Conservation (phyloP, 1,284 basidiomycete genomes). For the Puccinia novopanici region DNA sequence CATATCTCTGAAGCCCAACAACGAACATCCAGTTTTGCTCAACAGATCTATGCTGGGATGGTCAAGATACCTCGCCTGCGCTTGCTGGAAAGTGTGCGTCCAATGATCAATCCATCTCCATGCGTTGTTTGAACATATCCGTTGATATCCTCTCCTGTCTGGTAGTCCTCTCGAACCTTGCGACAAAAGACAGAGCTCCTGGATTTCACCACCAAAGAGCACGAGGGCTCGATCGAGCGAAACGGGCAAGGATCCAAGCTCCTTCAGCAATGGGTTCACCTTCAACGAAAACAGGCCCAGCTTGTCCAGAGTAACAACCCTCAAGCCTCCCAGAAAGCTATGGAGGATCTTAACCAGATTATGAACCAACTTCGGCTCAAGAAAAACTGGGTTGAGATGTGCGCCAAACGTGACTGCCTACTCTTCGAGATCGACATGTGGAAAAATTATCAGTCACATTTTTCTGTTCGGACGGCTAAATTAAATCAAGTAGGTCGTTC, state of each 20-base stretch:
- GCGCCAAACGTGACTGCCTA: conserved; percentile 15
- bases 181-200: conserved; percentile 40
- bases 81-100: conserved; percentile 24
- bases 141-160: neutral
- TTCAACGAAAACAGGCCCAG: conserved; percentile 16
- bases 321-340: neutral
- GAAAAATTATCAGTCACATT: conserved; percentile 26
- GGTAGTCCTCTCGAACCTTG: conserved; percentile 26
- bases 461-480: conserved; percentile 14
- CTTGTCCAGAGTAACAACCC: neutral
- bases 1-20: conserved; percentile 9
- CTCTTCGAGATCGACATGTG: conserved; percentile 30
- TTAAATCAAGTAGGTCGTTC: conserved; percentile 20
- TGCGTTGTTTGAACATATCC: neutral
- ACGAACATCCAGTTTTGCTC: conserved; percentile 8
- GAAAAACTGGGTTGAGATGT: conserved; percentile 43
- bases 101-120: neutral
- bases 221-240: conserved; percentile 1
- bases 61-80: conserved; percentile 42
- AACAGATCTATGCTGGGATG: conserved; percentile 47
- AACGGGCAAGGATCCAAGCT: conserved; percentile 13
- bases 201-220: conserved; percentile 28
- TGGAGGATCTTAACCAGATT: conserved; percentile 23
- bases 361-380: conserved; percentile 37
- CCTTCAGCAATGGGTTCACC: conserved; percentile 23